Evolutionary conservation across 352 stramenopile genomes (phyloP).

Genomic region (Phytophthora tentaculata): DNA sequence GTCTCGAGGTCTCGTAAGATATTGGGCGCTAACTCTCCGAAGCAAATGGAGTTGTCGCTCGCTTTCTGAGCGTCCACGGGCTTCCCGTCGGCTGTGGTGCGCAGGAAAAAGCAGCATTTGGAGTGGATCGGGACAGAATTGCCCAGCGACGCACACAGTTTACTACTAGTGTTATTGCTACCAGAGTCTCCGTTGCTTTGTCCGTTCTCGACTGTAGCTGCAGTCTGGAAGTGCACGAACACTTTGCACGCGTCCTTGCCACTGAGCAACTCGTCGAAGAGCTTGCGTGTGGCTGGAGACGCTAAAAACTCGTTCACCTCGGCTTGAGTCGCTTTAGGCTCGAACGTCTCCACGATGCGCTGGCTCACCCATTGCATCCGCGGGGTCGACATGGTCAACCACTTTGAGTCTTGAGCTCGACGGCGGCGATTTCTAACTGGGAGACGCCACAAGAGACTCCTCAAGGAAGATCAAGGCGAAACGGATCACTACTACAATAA

Average conservation of each 20-base stretch:
- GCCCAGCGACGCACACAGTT: slow-evolving; percentile 75
- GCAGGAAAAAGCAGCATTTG: slow-evolving; percentile 89
- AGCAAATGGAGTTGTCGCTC: slow-evolving; percentile 83
- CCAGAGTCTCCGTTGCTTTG: slow-evolving; percentile 1
- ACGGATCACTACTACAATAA: too few relatives aligned
- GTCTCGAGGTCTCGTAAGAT: slow-evolving; percentile 84
- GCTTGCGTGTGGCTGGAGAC: slow-evolving; percentile 54
- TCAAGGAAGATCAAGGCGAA: slow-evolving; percentile 34
- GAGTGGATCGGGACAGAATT: slow-evolving; percentile 69
- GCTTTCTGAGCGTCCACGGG: slow-evolving; percentile 73
- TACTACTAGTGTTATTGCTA: slow-evolving; percentile 46
- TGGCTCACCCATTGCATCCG: slow-evolving; percentile 86
- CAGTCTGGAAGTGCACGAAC: slow-evolving; percentile 76
- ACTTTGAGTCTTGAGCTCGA: slow-evolving; percentile 12
- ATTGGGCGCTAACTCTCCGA: slow-evolving; percentile 86
- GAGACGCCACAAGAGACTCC: slow-evolving; percentile 22
- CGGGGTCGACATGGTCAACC: slow-evolving; percentile 62
- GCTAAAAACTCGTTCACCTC: slow-evolving; percentile 78
- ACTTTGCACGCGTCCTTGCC: slow-evolving; percentile 78
- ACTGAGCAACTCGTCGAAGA: slow-evolving; percentile 77
- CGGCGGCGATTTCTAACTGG: slow-evolving; percentile 31
- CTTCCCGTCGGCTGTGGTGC: slow-evolving; percentile 74
- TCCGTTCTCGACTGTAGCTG: slow-evolving; percentile 16
- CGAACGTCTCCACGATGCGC: slow-evolving; percentile 83
- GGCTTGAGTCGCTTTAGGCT: slow-evolving; percentile 54